phyloP scores from a whole-genome alignment of 345 rosid genomes.

The Sapria himalayana region DNA sequence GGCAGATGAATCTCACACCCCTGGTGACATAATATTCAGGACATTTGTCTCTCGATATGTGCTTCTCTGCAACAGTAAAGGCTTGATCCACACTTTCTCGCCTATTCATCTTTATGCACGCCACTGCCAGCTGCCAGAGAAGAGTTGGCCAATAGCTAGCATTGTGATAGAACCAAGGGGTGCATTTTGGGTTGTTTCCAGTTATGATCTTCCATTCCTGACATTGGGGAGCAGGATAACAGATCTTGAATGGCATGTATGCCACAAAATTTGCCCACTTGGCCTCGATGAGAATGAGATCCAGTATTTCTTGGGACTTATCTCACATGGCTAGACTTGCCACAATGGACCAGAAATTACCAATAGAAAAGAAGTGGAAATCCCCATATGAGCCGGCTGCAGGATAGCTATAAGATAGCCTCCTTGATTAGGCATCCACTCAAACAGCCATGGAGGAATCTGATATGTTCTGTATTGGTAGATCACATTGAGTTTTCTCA shows the following conservation, averaged over 20 bases:
- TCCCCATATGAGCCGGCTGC: constrained; percentile 98
- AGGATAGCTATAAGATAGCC: constrained; percentile 68
- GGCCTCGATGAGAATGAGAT: constrained; percentile 54
- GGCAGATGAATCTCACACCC: constrained; percentile 26
- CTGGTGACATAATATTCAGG: constrained; percentile 39
- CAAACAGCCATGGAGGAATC: constrained; percentile 74
- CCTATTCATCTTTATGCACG: constrained; percentile 32
- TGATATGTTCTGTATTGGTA: constrained; percentile 69
- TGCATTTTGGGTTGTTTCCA: constrained; percentile 76
- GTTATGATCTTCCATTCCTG: constrained; percentile 82
- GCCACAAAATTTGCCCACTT: constrained; percentile 71
- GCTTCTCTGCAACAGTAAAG: constrained; percentile 20
- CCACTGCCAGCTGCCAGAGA: constrained; percentile 62
- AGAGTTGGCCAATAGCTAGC: constrained; percentile 96
- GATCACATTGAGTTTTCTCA: constrained; percentile 42
- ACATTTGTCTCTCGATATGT: constrained; percentile 25
- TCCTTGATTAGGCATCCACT: constrained; percentile 72
- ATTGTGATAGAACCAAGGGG: constrained; percentile 97
- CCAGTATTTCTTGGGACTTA: constrained; percentile 45
- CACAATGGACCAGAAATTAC: constrained; percentile 62
- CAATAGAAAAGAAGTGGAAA: constrained; percentile 71
- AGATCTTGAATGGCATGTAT: constrained; percentile 83
- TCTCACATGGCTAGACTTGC: constrained; percentile 33
- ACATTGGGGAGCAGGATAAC: constrained; percentile 67
- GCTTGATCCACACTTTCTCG: constrained; percentile 28